Percentiles rank a stretch among this genome's conserved stretches.
phyloP scores from a whole-genome alignment of 805 yeast genomes.

The Kazachstania bromeliacearum region DNA sequence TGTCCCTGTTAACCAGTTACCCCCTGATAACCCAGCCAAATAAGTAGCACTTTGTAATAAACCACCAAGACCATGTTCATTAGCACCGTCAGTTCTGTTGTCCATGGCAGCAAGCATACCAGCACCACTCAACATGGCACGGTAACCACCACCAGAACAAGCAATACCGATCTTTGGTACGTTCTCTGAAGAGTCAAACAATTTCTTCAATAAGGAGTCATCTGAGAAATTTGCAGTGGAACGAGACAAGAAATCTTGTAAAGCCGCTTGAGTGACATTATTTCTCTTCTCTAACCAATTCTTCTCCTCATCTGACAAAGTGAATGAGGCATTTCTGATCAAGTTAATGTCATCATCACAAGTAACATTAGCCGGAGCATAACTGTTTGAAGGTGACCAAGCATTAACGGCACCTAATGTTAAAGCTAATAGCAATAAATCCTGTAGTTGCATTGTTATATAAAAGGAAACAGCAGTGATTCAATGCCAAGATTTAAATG shows the following conservation, averaged over 20 bases:
- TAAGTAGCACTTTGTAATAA: constrained; percentile 62
- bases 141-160: constrained; percentile 81
- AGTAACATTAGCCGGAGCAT: constrained; percentile 48
- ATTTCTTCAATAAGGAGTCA: constrained; percentile 8
- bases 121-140: constrained; percentile 83
- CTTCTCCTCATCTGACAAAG: constrained; percentile 36
- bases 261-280: constrained; percentile 35
- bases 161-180: constrained; percentile 45
- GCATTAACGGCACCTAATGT: constrained; percentile 13
- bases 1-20: constrained; percentile 71
- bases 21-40: constrained; percentile 73
- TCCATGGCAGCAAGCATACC: constrained; percentile 81
- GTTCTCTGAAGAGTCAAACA: constrained; percentile 22
- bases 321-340: constrained; percentile 37
- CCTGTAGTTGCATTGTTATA: no score
- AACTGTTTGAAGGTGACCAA: constrained; percentile 39
- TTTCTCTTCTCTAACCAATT: constrained; percentile 44
- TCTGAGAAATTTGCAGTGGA: constrained; percentile 26
- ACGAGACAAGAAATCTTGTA: constrained; percentile 37
- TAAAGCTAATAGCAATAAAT: no score
- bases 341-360: constrained; percentile 38
- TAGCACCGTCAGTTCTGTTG: constrained; percentile 50
- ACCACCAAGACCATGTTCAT: constrained; percentile 59
- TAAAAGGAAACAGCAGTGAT: no score
- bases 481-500: no score